These are phyloP conservation scores for Pseudofabraea citricarpa DNA, from an alignment of 2,329 filamentous ascomycete genomes.

Conservation along the genomic window DNA sequence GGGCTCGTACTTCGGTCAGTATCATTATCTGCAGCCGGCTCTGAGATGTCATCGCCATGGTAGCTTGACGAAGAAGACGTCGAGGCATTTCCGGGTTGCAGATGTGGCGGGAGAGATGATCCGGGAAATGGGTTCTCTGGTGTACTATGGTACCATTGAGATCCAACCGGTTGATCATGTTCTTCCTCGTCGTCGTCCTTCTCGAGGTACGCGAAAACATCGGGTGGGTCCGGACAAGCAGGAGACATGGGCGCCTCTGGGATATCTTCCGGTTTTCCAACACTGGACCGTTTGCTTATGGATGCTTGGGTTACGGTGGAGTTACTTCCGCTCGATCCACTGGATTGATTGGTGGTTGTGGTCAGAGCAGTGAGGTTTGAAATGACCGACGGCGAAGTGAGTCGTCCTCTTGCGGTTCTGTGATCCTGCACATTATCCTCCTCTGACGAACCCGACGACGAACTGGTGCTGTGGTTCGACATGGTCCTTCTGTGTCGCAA, in stretches of 20 bases:
- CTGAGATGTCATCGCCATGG: slow-evolving; percentile 30
- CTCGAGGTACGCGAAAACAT: slow-evolving; percentile 23
- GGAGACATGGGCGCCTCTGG: slow-evolving; percentile 20
- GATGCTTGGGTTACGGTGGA: slow-evolving; percentile 35
- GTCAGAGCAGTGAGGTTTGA: slow-evolving; percentile 27
- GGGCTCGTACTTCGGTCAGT: slow-evolving; percentile 42
- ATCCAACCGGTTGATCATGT: slow-evolving; percentile 3
- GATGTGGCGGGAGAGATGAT: slow-evolving; percentile 6
- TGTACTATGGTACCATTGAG: slow-evolving; percentile 13
- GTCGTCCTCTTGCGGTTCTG: slow-evolving; percentile 17
- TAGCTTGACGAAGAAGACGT: slow-evolving; percentile 27
- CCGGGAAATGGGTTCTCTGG: slow-evolving; percentile 5
- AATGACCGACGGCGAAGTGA: slow-evolving; percentile 28
- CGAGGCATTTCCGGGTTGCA: slow-evolving; percentile 21
- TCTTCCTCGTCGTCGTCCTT: slow-evolving; percentile 5
- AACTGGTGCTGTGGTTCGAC: slow-evolving; percentile 15
- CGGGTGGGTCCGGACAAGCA: slow-evolving; percentile 24
- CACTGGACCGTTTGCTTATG: slow-evolving; percentile 16
- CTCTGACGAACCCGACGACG: slow-evolving; percentile 14
- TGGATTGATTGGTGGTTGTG: slow-evolving; percentile 29
- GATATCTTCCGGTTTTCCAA: slow-evolving; percentile 13
- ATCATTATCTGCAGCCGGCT: slow-evolving; percentile 31
- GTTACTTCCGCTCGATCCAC: slow-evolving; percentile 35
- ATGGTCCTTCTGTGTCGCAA: slow-evolving; percentile 13
- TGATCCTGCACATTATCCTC: slow-evolving; percentile 20